phyloP scores from a whole-genome alignment of 305 asterid genomes.

The Lippia alba region DNA sequence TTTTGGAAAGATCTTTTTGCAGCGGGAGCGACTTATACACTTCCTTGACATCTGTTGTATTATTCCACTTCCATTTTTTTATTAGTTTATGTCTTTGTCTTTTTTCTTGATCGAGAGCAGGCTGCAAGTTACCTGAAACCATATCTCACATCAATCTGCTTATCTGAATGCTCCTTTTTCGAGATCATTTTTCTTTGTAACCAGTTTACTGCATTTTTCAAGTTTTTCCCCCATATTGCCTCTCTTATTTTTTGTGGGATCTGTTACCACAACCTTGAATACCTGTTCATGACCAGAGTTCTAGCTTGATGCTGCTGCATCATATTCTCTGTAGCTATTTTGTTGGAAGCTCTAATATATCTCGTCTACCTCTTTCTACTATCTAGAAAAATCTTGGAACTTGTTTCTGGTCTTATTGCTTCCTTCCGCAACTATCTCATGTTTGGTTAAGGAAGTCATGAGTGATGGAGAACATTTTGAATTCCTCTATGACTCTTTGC shows the following conservation, averaged over 20 bases:
- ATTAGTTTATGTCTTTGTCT: not conserved
- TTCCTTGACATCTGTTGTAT: not conserved
- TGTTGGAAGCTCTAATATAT: no score
- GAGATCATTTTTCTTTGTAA: not conserved
- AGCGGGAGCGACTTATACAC: not conserved
- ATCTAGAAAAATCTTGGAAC: not conserved
- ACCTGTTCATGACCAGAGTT: no score
- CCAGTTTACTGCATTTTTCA: not conserved
- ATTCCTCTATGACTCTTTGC: slow-evolving; percentile 8
- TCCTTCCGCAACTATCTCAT: not conserved
- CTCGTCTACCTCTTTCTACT: no score
- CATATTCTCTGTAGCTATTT: not conserved
- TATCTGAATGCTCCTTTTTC: not conserved
- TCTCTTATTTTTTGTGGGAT: no score
- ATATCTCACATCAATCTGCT: not conserved
- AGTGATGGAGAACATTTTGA: not conserved
- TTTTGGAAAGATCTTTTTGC: not conserved
- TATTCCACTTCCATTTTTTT: not conserved
- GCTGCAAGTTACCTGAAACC: not conserved
- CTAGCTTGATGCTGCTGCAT: not conserved
- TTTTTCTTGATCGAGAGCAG: not conserved
- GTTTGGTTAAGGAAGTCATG: slow-evolving; percentile 9
- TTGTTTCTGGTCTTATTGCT: slow-evolving; percentile 12
- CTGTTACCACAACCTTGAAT: no score
- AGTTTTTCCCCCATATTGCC: not conserved